Base-by-base conservation (phyloP, 2,329 filamentous ascomycete genomes). In the Aspergillus sp. region DNA sequence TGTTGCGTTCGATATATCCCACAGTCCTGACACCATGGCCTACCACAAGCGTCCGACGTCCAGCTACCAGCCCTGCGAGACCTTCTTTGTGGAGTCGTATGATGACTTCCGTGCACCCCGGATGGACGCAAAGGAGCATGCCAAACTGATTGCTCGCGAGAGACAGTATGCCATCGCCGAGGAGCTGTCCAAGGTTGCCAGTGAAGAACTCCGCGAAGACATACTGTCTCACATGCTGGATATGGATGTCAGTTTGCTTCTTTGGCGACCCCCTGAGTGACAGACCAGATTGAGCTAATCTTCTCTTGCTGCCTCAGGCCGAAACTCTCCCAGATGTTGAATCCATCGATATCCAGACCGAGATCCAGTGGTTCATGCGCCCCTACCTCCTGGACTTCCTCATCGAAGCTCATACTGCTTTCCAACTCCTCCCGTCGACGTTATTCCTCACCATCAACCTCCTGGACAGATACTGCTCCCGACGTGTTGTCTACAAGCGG, bases 291-390 rank as follows among this genome's bases (percentile, higher is more conserved):
- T 34, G 19, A 17, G 52, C 58, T 61, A 68, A 70, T 55, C 67
- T 72, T 43, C 19, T 16, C 41, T 45, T 14, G 19, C 29, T 49
- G 50, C 38, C 11, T 40, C 60, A 87, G 84, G 83, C 87, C 66
- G 88, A 95, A 75, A 97, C 94, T 23, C 80, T 97, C 60, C 90
- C 94, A 49, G 94, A 99, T 73, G 93, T 96, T 71, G 93, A 93
- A 72, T 91, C 95, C 32, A 99, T 99, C 72, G 94, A 99, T 73
- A 97, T 97, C 75, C 94, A 99, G 76, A 91, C 92, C 61, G 94
- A 99, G 81, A 97, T 99, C 58, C 91, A 97, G 71, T 99, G 94
- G 94, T 97, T 95, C 77, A 99, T 99, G 94, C 82, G 94, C 65
- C 94, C 94, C 0, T 97, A 97, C 73, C 86, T 99, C 32, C 89